Evolutionary conservation across 2,329 filamentous ascomycete genomes (phyloP).

Genomic region (Akanthomyces muscarius): DNA sequence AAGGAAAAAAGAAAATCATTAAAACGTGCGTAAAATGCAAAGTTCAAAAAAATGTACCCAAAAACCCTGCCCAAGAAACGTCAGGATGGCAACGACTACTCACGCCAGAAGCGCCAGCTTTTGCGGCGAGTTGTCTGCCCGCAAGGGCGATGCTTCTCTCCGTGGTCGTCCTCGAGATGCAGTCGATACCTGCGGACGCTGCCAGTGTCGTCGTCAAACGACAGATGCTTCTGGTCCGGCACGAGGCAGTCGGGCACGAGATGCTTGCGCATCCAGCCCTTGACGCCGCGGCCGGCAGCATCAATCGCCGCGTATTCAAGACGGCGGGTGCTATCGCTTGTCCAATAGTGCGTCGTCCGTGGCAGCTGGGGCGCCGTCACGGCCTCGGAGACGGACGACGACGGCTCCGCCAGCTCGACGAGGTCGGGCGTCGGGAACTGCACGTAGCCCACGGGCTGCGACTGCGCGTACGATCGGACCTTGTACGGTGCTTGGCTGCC

Average conservation of each 20-base stretch:
- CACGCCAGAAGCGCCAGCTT: slow-evolving; percentile 20
- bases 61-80: not conserved
- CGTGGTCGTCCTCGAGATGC: slow-evolving; percentile 47
- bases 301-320: slow-evolving; percentile 66
- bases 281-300: slow-evolving; percentile 55
- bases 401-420: slow-evolving; percentile 26
- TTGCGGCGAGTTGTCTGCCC: slow-evolving; percentile 14
- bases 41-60: not conserved
- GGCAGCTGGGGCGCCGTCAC: slow-evolving; percentile 41
- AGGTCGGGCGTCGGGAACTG: slow-evolving; percentile 46
- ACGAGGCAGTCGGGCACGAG: slow-evolving; percentile 59
- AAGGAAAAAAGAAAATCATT: slow-evolving; percentile 14
- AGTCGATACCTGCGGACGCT: slow-evolving; percentile 61
- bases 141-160: slow-evolving; percentile 23
- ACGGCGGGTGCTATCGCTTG: slow-evolving; percentile 57
- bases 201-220: slow-evolving; percentile 59
- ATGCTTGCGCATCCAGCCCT: slow-evolving; percentile 55
- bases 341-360: slow-evolving; percentile 64
- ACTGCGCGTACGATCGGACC: slow-evolving; percentile 31
- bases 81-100: slow-evolving; percentile 5
- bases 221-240: slow-evolving; percentile 45
- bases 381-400: slow-evolving; percentile 17
- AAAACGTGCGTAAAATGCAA: slow-evolving; percentile 12
- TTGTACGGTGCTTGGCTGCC: slow-evolving; percentile 28
- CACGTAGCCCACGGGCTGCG: slow-evolving; percentile 40